Evolutionary conservation across 345 rosid genomes (phyloP), one percentile per base, ranked within the genome.

Genomic region (Gossypium rotundifolium): DNA sequence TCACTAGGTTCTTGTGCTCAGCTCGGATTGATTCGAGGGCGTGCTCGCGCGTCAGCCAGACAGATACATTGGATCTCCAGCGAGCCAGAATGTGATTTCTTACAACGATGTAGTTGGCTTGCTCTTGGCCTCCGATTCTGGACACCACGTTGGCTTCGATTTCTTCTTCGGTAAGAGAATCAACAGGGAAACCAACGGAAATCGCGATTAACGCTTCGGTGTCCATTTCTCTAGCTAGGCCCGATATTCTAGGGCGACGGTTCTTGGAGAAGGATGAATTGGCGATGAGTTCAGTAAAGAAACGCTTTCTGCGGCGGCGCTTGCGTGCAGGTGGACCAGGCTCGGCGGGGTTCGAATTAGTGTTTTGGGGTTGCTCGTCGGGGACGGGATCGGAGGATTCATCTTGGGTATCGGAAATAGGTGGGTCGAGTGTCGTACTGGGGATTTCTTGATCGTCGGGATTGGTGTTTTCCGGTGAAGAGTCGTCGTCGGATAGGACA

Each of bases 101-200:
- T 38, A 91, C 98, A 4, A 90, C 88, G 6, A 95, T 85, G 70
- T 93, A 95, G 76, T 91, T 87, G 1, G 88, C 75, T 57, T 93
- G 99, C 65, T 95, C 96, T 6, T 81, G 81, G 3, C 98, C 93
- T 18, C 98, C 97, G 3, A 91, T 86, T 20, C 72, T 83, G 0
- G 83, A 77, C 52, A 93, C 96, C 4, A 90, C 99, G 69, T 90
- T 89, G 2, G 96, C 97, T 84, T 95, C 97, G 11, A 93, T 95
- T 83, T 95, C 98, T 79, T 95, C 99, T 79, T 95, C 98, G 2
- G 93, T 93, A 3, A 95, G 88, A 2, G 97, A 95, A 75, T 90
- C 92, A 7, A 89, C 93, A 5, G 98, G 98, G 67, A 95, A 95
- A 12, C 99, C 98, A 0, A 93, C 94, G 0, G 98, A 95, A 78